phyloP scores from a whole-genome alignment of 2,329 filamentous ascomycete species.

The Thermomyces lanuginosus region DNA sequence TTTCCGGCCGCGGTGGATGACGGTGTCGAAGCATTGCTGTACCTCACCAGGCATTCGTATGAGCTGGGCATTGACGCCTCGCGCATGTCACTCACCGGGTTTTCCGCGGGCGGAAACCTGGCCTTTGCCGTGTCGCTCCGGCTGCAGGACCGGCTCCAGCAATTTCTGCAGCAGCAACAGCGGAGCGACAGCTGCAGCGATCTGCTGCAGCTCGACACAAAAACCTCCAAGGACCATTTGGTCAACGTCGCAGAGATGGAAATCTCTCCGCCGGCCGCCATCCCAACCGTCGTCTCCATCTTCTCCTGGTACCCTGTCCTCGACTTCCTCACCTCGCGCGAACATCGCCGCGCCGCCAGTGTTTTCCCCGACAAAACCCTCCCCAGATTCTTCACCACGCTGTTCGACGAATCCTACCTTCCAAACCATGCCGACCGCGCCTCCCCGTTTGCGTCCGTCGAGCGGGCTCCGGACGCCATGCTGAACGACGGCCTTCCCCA shows the following conservation, averaged over 20 bases:
- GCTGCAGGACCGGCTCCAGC: conserved; percentile 22
- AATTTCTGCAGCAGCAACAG: no score
- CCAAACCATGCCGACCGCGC: conserved; percentile 32
- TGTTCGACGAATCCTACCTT: conserved; percentile 34
- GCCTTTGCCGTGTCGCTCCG: conserved; percentile 45
- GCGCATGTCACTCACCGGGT: conserved; percentile 43
- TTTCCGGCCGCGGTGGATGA: conserved; percentile 50
- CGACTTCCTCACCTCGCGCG: conserved; percentile 45
- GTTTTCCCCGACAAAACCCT: conserved; percentile 35
- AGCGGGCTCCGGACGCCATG: conserved; percentile 37
- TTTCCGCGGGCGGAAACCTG: conserved; percentile 48
- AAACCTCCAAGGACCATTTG: conserved; percentile 21
- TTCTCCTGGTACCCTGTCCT: conserved; percentile 47
- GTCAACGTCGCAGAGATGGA: no score
- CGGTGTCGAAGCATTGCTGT: conserved; percentile 44
- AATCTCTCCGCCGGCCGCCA: no score
- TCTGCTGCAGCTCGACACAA: conserved; percentile 12
- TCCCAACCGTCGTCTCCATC: conserved; percentile 39
- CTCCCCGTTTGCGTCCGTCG: conserved; percentile 44
- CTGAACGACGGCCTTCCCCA: conserved; percentile 38
- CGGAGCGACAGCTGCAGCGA: conserved; percentile 5
- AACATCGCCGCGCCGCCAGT: conserved; percentile 40
- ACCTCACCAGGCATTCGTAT: conserved; percentile 38
- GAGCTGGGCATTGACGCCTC: conserved; percentile 41
- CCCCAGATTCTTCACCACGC: conserved; percentile 30